phyloP scores from a whole-genome alignment of 2,329 filamentous ascomycete genomes.

The Epichloe uncinata region DNA sequence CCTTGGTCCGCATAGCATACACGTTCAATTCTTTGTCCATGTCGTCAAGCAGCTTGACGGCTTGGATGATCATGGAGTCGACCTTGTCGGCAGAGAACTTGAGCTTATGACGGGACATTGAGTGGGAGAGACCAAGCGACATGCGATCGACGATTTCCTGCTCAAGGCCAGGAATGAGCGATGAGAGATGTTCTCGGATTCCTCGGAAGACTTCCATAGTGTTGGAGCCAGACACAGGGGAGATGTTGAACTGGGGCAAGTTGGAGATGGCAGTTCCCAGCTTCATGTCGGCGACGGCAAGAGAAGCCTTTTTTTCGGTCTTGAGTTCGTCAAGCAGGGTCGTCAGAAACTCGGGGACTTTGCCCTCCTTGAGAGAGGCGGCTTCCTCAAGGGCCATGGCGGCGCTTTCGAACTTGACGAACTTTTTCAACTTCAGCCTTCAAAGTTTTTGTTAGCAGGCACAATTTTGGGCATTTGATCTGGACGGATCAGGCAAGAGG shows the following conservation, averaged over 20 bases:
- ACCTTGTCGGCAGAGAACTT: conserved; percentile 99
- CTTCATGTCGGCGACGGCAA: conserved; percentile 89
- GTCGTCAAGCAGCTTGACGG: conserved; percentile 85
- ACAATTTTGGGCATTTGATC: background rate
- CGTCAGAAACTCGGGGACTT: conserved; percentile 78
- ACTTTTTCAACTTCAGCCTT: conserved; percentile 90
- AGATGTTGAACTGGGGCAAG: conserved; percentile 75
- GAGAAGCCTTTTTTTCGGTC: conserved; percentile 89
- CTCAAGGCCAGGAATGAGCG: conserved; percentile 77
- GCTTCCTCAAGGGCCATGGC: conserved; percentile 83
- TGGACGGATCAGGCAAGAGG: background rate
- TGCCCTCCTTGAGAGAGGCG: conserved; percentile 77
- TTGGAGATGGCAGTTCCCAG: conserved; percentile 86
- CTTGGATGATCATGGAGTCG: conserved; percentile 98
- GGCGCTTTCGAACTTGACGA: conserved; percentile 93
- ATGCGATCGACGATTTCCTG: conserved; percentile 85
- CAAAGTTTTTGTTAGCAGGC: conserved; percentile 1
- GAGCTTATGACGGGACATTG: conserved; percentile 90
- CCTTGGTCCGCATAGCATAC: conserved; percentile 98
- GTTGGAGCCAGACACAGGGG: conserved; percentile 52
- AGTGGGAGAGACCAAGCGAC: conserved; percentile 92
- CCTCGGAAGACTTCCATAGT: conserved; percentile 79
- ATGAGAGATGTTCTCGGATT: conserved; percentile 80
- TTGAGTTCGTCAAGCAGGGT: conserved; percentile 79
- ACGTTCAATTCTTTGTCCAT: conserved; percentile 98